A percentile compares a stretch with the other conserved stretches of the same genome.
Conservation (phyloP, 192 early-diverging fungal genomes). For the Backusella circina region DNA sequence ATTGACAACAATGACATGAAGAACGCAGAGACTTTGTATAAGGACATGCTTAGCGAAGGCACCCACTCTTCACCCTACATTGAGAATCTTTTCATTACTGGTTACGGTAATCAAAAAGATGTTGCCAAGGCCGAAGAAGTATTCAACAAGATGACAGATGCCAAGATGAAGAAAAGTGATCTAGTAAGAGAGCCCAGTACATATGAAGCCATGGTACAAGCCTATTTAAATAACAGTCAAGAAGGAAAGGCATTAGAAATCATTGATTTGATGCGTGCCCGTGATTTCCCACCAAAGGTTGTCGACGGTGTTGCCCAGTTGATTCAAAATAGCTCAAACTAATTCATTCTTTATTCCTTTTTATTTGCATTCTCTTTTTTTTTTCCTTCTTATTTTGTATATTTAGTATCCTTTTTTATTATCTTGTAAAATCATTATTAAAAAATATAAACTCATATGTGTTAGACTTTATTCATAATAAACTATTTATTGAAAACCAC, state of each 20-base stretch:
- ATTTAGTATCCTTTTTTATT: not conserved
- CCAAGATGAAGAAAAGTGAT: not conserved
- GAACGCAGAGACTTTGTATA: constrained; percentile 40
- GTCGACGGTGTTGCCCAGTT: constrained; percentile 13
- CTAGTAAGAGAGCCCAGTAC: constrained; percentile 53
- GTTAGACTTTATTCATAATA: not conserved
- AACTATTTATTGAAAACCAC: not conserved
- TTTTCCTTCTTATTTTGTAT: not conserved
- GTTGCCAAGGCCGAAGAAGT: constrained; percentile 38
- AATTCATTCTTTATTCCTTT: not conserved
- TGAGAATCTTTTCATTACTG: constrained; percentile 54
- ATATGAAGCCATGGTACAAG: constrained; percentile 56
- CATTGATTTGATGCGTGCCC: constrained; percentile 24
- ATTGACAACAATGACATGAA: constrained; percentile 40
- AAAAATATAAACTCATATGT: not conserved
- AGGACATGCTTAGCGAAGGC: constrained; percentile 39
- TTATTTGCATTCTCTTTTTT: not conserved
- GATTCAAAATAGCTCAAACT: not conserved
- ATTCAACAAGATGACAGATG: constrained; percentile 47
- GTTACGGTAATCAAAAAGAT: constrained; percentile 41
- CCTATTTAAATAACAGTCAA: constrained; percentile 39
- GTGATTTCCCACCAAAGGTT: constrained; percentile 38
- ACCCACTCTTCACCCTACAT: constrained; percentile 48
- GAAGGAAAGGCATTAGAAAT: constrained; percentile 35
- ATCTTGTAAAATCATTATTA: constrained; percentile 5